phyloP scores from a whole-genome alignment of 1,139 yeast species.

The Lodderomyces metapsilosis region DNA sequence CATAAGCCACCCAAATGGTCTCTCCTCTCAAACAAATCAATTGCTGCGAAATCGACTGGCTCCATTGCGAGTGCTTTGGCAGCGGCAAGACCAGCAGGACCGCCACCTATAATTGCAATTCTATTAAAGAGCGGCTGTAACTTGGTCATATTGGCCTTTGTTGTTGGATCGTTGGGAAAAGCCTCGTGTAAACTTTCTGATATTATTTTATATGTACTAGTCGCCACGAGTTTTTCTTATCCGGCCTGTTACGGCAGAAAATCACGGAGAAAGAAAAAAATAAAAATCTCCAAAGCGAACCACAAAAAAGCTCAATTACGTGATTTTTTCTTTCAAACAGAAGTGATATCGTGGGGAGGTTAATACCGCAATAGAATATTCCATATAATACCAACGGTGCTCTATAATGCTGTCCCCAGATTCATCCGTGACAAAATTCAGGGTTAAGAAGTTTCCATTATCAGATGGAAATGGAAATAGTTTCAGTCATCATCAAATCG shows the following conservation, averaged over 20 bases:
- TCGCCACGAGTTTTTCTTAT: background rate
- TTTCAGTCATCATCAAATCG: background rate
- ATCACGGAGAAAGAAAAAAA: background rate
- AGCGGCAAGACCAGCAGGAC: conserved; percentile 50
- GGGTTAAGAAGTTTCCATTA: conserved; percentile 4
- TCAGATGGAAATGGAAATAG: conserved; percentile 1
- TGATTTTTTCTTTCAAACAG: background rate
- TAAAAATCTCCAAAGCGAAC: background rate
- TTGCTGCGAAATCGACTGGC: conserved; percentile 26
- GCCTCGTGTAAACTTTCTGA: too few species aligned
- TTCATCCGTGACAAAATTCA: conserved; percentile 5
- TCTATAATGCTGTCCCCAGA: background rate
- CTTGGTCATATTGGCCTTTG: conserved; percentile 12
- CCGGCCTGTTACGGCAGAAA: background rate
- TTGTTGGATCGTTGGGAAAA: background rate
- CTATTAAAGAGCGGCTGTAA: conserved; percentile 21
- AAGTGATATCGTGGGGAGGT: too few species aligned
- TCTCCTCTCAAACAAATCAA: conserved; percentile 46
- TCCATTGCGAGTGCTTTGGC: conserved; percentile 47
- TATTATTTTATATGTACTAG: background rate
- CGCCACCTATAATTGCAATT: conserved; percentile 51
- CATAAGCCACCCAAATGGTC: conserved; percentile 49
- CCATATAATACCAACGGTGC: background rate
- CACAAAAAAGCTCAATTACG: background rate
- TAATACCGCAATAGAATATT: too few species aligned